Evolutionary conservation across 2,329 filamentous ascomycete species (phyloP).

Genomic region (Hyphodiscus sp.): DNA sequence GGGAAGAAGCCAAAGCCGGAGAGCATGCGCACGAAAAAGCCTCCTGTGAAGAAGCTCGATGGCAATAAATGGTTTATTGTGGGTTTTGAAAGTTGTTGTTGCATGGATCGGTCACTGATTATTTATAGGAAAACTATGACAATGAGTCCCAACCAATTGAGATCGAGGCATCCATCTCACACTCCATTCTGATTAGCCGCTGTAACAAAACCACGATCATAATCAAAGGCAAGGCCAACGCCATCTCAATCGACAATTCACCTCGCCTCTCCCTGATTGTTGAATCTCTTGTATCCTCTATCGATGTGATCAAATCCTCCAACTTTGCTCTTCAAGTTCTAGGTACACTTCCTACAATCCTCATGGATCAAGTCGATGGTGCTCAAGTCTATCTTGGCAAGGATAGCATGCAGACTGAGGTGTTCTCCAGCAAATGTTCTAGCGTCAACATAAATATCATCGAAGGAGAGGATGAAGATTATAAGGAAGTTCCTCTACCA

Average conservation of each 20-base stretch:
- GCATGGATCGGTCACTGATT: conserved; percentile 6
- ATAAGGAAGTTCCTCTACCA: conserved; percentile 78
- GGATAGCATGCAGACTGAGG: conserved; percentile 69
- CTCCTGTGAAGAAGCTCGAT: conserved; percentile 69
- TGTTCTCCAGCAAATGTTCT: conserved; percentile 84
- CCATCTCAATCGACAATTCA: conserved; percentile 92
- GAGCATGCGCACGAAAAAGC: conserved; percentile 78
- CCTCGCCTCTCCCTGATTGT: conserved; percentile 77
- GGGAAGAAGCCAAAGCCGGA: conserved; percentile 83
- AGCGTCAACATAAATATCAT: conserved; percentile 84
- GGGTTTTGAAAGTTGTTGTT: conserved; percentile 29
- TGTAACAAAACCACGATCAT: conserved; percentile 90
- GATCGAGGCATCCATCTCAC: conserved; percentile 73
- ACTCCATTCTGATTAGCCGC: conserved; percentile 86
- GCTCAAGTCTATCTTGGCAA: conserved; percentile 81
- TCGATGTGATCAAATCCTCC: conserved; percentile 91
- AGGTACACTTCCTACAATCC: conserved; percentile 75
- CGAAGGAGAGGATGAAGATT: conserved; percentile 66
- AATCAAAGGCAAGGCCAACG: conserved; percentile 88
- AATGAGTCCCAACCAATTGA: conserved; percentile 66
- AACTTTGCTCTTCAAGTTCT: conserved; percentile 94
- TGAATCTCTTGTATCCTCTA: conserved; percentile 80
- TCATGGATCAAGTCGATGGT: conserved; percentile 90
- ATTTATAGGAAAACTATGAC: conserved; percentile 79
- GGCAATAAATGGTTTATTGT: conserved; percentile 92